These are phyloP conservation scores for Dentipellis fragilis DNA, from an alignment of 768 basidiomycete genomes.

Conservation along the genomic window DNA sequence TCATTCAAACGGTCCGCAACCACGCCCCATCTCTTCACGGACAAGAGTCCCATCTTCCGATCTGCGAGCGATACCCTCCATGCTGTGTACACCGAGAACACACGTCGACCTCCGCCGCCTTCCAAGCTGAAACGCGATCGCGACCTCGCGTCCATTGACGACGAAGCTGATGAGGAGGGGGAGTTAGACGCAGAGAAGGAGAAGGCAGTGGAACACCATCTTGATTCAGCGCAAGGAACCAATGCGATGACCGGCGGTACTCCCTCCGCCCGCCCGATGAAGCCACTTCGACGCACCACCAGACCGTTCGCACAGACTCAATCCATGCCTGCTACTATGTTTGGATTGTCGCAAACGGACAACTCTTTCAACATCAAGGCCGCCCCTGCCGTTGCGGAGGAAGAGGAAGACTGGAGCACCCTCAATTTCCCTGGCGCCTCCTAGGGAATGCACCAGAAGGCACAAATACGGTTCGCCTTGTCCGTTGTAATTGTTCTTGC, in stretches of 20 bases:
- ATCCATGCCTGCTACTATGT: constrained; percentile 10
- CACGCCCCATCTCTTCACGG: neutral
- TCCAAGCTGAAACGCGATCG: constrained; percentile 30
- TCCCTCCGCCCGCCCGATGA: constrained; percentile 21
- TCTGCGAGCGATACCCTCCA: constrained; percentile 49
- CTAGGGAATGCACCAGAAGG: neutral
- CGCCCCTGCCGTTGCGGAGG: neutral
- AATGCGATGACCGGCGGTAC: constrained; percentile 4
- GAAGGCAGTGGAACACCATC: neutral
- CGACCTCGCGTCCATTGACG: constrained; percentile 5
- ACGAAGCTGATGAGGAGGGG: constrained; percentile 7
- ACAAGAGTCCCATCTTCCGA: constrained; percentile 30
- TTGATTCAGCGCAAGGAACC: constrained; percentile 1
- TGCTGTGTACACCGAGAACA: constrained; percentile 31
- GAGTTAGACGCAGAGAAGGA: neutral
- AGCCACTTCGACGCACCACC: constrained; percentile 26
- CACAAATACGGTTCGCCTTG: no score
- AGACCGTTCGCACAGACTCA: constrained; percentile 11
- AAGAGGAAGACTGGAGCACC: constrained; percentile 15
- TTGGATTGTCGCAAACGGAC: neutral
- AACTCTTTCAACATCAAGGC: neutral
- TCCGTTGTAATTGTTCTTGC: no score
- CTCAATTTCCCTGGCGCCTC: constrained; percentile 4
- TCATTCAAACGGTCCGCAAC: neutral
- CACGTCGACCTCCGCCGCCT: constrained; percentile 17